phyloP scores from a whole-genome alignment of 768 basidiomycete genomes.

The Lactarius indigo region DNA sequence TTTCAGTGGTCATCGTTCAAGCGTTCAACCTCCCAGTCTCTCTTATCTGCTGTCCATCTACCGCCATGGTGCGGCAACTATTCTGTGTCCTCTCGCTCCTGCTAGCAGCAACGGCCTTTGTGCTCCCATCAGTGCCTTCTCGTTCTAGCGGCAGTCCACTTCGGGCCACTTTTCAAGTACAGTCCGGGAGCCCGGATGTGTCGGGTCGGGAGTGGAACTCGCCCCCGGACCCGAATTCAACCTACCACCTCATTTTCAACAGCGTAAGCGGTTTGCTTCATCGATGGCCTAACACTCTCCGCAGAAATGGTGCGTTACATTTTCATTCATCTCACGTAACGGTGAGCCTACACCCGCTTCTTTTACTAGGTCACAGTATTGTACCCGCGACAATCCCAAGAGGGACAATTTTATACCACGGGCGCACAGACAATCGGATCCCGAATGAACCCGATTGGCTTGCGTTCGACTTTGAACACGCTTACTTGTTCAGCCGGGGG shows the following conservation, averaged over 20 bases:
- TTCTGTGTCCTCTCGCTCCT: not conserved
- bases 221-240: constrained; percentile 30
- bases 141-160: constrained; percentile 26
- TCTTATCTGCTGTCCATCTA: not conserved
- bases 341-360: not conserved
- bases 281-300: constrained; percentile 38
- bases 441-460: constrained; percentile 21
- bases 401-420: constrained; percentile 26
- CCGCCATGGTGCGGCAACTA: not conserved
- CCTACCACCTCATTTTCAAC: constrained; percentile 37
- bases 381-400: constrained; percentile 17
- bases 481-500: constrained; percentile 4
- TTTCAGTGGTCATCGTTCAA: not conserved
- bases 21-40: no score
- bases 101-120: not conserved
- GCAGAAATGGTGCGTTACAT: constrained; percentile 21
- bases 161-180: constrained; percentile 1
- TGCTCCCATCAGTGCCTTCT: constrained; percentile 15
- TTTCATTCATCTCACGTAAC: not conserved
- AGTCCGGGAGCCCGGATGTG: accelerated
- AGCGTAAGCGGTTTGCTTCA: constrained; percentile 36
- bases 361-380: constrained; percentile 16
- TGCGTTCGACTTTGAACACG: constrained; percentile 24
- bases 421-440: constrained; percentile 2
- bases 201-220: constrained; percentile 14